These are phyloP conservation scores for Candida berthetii DNA, from an alignment of 805 yeast genomes.

Conservation along the genomic window DNA sequence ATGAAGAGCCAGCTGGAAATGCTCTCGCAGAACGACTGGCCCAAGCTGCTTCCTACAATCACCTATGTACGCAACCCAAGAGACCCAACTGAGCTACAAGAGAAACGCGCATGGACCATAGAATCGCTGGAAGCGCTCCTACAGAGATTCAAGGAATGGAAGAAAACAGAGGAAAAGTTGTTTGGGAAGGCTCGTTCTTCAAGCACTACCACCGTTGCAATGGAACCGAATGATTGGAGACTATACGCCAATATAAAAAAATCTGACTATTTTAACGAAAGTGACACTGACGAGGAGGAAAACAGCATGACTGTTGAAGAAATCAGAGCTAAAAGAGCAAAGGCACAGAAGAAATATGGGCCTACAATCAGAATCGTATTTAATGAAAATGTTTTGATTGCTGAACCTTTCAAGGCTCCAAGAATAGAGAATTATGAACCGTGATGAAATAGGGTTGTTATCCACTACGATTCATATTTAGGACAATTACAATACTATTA, in stretches of 20 bases:
- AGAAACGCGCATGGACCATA: conserved; percentile 47
- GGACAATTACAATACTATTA: neutral
- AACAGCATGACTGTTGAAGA: conserved; percentile 9
- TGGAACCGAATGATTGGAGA: conserved; percentile 6
- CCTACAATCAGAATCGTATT: conserved; percentile 18
- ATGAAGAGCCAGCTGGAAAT: conserved; percentile 32
- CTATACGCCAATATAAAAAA: conserved; percentile 12
- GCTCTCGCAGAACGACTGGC: conserved; percentile 41
- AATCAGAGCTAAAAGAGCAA: conserved; percentile 10
- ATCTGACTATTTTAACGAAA: conserved; percentile 16
- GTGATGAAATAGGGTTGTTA: neutral
- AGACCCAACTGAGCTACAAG: conserved; percentile 40
- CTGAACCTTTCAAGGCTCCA: conserved; percentile 19
- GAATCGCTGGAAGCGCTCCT: conserved; percentile 29
- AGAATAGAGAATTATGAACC: conserved; percentile 8
- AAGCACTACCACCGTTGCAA: neutral
- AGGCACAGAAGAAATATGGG: conserved; percentile 12
- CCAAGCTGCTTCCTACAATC: conserved; percentile 33
- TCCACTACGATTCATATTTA: neutral
- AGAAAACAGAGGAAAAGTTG: conserved; percentile 15
- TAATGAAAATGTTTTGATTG: conserved; percentile 12
- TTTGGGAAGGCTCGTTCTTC: conserved; percentile 8
- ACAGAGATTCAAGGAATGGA: conserved; percentile 11
- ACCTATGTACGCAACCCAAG: conserved; percentile 41
- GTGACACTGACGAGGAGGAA: conserved; percentile 23